Percentiles rank a stretch among this genome's conserved stretches.
Evolutionary conservation across 2,329 filamentous ascomycete genomes (phyloP).

Genomic region (Trichoderma sp.): DNA sequence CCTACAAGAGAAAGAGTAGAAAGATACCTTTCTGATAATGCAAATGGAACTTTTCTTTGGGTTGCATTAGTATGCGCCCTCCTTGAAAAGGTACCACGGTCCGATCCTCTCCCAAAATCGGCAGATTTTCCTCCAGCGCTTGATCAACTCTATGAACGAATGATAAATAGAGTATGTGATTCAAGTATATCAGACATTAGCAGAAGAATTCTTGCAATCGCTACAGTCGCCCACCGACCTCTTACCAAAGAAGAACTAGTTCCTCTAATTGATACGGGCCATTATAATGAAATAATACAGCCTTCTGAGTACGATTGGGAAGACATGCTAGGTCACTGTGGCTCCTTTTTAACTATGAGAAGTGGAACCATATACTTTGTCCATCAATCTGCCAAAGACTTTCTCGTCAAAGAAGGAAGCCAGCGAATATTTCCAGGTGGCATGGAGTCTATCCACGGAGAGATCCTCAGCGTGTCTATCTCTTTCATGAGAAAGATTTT

Average conservation of each 20-base stretch:
- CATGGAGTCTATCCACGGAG: constrained; percentile 27
- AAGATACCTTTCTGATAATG: background rate
- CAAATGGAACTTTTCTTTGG: background rate
- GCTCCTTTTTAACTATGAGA: constrained; percentile 39
- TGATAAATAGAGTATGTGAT: background rate
- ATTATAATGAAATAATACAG: too few species aligned
- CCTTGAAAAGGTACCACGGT: fast-evolving
- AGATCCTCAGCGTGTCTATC: constrained; percentile 28
- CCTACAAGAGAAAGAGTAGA: fast-evolving
- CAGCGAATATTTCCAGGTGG: constrained; percentile 32
- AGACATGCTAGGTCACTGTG: constrained; percentile 26
- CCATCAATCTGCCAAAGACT: constrained; percentile 45
- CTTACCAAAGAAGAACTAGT: background rate
- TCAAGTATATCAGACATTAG: background rate
- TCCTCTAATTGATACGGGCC: too few species aligned
- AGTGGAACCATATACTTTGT: constrained; percentile 35
- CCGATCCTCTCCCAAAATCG: background rate
- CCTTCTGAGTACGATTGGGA: background rate
- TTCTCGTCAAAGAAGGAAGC: constrained; percentile 33
- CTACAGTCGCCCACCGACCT: background rate
- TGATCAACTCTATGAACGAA: background rate
- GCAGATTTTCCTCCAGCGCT: background rate
- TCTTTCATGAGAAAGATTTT: background rate
- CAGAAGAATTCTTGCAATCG: background rate
- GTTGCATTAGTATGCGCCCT: background rate